phyloP scores from a whole-genome alignment of 2,329 filamentous ascomycete genomes.

The Golovinomyces cichoracearum region DNA sequence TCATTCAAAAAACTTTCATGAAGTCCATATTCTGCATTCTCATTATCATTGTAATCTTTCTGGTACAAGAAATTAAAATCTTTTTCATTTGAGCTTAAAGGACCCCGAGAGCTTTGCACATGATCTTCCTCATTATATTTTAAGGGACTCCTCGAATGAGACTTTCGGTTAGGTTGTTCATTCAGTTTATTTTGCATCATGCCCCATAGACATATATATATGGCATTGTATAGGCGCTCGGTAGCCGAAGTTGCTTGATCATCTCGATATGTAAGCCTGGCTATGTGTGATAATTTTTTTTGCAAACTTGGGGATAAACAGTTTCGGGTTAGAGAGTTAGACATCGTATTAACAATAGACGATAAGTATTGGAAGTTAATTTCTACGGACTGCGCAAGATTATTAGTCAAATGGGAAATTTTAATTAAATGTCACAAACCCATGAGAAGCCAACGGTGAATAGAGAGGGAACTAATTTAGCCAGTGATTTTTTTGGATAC shows the following conservation, averaged over 20 bases:
- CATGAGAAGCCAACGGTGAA: background rate
- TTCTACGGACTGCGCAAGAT: background rate
- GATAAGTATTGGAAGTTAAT: background rate
- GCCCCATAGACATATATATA: background rate
- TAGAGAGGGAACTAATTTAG: background rate
- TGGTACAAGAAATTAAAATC: background rate
- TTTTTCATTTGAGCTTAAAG: background rate
- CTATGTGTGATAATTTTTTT: background rate
- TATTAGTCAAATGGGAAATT: background rate
- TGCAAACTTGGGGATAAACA: background rate
- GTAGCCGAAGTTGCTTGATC: background rate
- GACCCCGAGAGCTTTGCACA: background rate
- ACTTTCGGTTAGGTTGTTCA: background rate
- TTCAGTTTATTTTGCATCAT: background rate
- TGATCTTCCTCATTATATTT: background rate
- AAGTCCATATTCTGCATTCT: background rate
- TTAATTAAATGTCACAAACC: background rate
- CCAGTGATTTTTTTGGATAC: background rate
- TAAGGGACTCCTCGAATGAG: background rate
- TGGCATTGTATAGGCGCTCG: background rate
- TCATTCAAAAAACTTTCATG: background rate
- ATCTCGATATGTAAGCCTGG: background rate
- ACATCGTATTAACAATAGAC: background rate
- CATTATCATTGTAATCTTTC: background rate
- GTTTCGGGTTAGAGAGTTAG: background rate